Evolutionary conservation across 1,139 yeast species (phyloP).

Genomic region (Debaryomyces singareniensis): DNA sequence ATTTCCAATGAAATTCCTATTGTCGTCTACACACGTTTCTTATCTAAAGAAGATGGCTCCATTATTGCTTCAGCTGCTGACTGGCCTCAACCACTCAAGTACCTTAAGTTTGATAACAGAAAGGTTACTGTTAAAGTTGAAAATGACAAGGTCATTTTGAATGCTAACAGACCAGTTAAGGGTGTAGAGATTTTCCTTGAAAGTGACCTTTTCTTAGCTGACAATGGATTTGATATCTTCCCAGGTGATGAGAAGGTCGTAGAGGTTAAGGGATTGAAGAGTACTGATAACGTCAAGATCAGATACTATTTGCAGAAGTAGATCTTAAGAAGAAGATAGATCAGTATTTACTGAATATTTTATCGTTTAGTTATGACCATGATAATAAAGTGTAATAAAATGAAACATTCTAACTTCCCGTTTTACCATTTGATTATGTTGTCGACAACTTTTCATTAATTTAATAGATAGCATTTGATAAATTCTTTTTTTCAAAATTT

Average conservation of each 20-base stretch:
- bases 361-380: no score
- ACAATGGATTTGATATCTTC: slow-evolving; percentile 41
- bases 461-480: no score
- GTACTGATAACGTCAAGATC: slow-evolving; percentile 6
- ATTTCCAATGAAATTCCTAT: no score
- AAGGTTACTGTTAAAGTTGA: slow-evolving; percentile 10
- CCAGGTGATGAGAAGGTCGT: slow-evolving; percentile 33
- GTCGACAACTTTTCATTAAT: no score
- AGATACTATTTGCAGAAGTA: slow-evolving; percentile 8
- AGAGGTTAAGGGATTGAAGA: slow-evolving; percentile 10
- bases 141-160: slow-evolving; percentile 12
- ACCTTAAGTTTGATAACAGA: slow-evolving; percentile 22
- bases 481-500: no score
- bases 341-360: no score
- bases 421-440: no score
- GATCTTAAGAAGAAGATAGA: no score
- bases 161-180: slow-evolving; percentile 33
- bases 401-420: no score
- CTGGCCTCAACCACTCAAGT: slow-evolving; percentile 53
- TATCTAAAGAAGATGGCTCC: slow-evolving; percentile 7
- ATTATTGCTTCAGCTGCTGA: slow-evolving; percentile 31
- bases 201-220: slow-evolving; percentile 18
- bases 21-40: slow-evolving; percentile 2
- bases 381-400: no score
- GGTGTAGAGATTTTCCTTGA: slow-evolving; percentile 27